Evolutionary conservation across 139 green algal species (phyloP), one percentile per base, ranked within the genome.

Genomic region (Picochlorum sp.): DNA sequence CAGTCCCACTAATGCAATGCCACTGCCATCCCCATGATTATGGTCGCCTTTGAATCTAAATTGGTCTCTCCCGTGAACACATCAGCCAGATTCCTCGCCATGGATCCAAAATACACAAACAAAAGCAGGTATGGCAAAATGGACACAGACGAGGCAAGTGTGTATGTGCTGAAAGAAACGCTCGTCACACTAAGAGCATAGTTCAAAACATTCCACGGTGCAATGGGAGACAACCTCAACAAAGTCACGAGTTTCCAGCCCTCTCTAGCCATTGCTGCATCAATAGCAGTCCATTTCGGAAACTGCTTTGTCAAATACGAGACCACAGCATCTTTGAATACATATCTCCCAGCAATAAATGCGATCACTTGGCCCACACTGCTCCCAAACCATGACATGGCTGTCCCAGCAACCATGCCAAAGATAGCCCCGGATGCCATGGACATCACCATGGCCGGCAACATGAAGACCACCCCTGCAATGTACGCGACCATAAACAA

Each of bases 91-190:
- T 74, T 75, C 59, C 68, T 68, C 2, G 83, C 79, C 51, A 88
- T 59, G 24, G 65, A 81, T 45, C 86, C 86, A 45, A 92, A 74
- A 66, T 94, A 94, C 1, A 86, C 80, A 67, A 88, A 90, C 2
- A 78, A 52, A 52, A 73, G 28, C 8, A 78, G 60, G 65, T 78
- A 78, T 45, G 71, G 71, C 51, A 78, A 52, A 45, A 62, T 62
- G 47, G 67, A 63, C 11, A 75, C n/a, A 15, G 67, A 57, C 8
- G 74, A 83, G 6, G 73, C 66, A 11, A 73, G 45, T 34, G 70
- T 57, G 23, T 83, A 86, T 15, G 66, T 30, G 41, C 41, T 52
- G 28, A 86, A 76, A 47, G 71, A 67, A 14, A 87, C 70, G 18
- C 59, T 63, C 5, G 81, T 86, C 2, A 72, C 65, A 8, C 69